phyloP scores from a whole-genome alignment of 1,284 basidiomycete species.

The Malassezia equina region DNA sequence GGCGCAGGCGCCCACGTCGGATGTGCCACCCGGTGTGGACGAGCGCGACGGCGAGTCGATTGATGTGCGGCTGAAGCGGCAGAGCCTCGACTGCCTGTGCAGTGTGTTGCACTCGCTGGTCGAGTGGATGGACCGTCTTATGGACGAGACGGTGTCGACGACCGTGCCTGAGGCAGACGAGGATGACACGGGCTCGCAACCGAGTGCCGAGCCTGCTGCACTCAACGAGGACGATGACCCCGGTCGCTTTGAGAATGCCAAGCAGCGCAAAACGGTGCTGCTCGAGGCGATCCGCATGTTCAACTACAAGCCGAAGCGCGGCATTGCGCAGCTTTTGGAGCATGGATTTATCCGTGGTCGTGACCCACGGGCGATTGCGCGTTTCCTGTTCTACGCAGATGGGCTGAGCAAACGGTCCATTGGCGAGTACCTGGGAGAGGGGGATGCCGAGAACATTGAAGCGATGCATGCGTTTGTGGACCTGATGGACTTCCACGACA shows the following conservation, averaged over 20 bases:
- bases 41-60: conserved; percentile 14
- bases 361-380: conserved; percentile 70
- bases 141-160: conserved; percentile 25
- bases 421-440: conserved; percentile 81
- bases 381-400: conserved; percentile 78
- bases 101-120: conserved; percentile 45
- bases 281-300: conserved; percentile 95
- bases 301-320: conserved; percentile 85
- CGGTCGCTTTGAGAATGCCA: conserved; percentile 83
- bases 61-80: conserved; percentile 42
- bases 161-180: conserved; percentile 12
- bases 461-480: conserved; percentile 49
- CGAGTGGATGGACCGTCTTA: conserved; percentile 33
- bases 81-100: conserved; percentile 45
- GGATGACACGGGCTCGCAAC: background rate
- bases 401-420: conserved; percentile 92
- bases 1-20: conserved; percentile 26
- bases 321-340: conserved; percentile 78
- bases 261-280: conserved; percentile 89
- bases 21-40: conserved; percentile 10
- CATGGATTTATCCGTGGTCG: conserved; percentile 74
- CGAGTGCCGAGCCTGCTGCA: conserved; percentile 16
- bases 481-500: conserved; percentile 43
- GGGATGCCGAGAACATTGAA: conserved; percentile 44
- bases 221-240: conserved; percentile 63